Conservation (phyloP, 345 rosid species). For the Leavenworthia alabamica region DNA sequence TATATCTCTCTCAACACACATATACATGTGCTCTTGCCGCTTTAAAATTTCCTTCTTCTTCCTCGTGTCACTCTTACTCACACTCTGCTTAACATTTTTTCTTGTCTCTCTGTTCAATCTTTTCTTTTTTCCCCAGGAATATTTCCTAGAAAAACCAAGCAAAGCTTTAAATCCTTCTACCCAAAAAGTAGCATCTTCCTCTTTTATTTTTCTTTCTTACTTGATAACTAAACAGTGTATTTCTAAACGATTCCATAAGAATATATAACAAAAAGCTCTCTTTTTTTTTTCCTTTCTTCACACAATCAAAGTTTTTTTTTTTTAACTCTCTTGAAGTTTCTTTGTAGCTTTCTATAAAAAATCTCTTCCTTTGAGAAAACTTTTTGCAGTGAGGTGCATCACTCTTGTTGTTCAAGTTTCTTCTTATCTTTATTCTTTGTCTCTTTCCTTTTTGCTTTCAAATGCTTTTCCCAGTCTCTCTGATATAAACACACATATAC, state of each 20-base stretch:
- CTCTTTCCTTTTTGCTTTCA: slow-evolving; percentile 33
- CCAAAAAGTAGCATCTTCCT: not conserved
- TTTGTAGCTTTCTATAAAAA: no score
- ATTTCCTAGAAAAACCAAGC: slow-evolving; percentile 26
- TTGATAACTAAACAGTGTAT: no score
- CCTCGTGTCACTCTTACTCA: slow-evolving; percentile 27
- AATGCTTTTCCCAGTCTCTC: slow-evolving; percentile 32
- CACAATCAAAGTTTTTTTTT: not conserved
- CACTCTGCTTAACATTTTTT: slow-evolving; percentile 25
- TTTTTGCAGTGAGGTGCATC: slow-evolving; percentile 18
- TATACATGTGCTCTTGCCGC: slow-evolving; percentile 33
- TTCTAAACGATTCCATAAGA: slow-evolving; percentile 28
- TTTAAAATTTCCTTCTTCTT: slow-evolving; percentile 25
- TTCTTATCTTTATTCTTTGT: slow-evolving; percentile 30
- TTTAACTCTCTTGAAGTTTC: no score
- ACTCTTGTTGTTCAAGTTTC: slow-evolving; percentile 26
- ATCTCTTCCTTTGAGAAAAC: slow-evolving; percentile 27
- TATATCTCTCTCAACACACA: slow-evolving; percentile 3
- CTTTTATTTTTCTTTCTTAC: no score
- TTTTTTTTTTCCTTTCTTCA: slow-evolving; percentile 17
- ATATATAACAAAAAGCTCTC: slow-evolving; percentile 29
- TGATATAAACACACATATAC: slow-evolving; percentile 3
- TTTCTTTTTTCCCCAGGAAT: slow-evolving; percentile 25
- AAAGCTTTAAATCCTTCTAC: slow-evolving; percentile 1
- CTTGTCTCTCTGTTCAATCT: slow-evolving; percentile 7